A percentile compares a stretch with the other conserved stretches of the same genome.
phyloP scores from a whole-genome alignment of 139 green algal genomes.

The Pleodorina starrii region DNA sequence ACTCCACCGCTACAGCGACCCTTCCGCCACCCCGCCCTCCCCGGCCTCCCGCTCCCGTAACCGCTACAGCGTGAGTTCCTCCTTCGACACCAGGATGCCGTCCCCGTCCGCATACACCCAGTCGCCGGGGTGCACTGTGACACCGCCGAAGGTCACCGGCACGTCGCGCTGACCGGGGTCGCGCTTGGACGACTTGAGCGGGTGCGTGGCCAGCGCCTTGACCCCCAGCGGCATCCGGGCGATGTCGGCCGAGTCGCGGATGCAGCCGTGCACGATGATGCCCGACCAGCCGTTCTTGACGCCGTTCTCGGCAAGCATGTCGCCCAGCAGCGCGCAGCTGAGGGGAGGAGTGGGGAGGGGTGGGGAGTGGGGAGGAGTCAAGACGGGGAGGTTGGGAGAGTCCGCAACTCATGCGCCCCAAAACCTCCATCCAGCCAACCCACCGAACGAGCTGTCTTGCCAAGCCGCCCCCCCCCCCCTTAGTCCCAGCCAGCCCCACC shows the following conservation, averaged over 20 bases:
- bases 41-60: too few relatives aligned
- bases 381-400: too few relatives aligned
- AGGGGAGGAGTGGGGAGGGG: background rate
- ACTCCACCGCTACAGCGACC: too few relatives aligned
- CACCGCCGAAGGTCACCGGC: slow-evolving; percentile 81
- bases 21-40: too few relatives aligned
- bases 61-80: slow-evolving; percentile 73
- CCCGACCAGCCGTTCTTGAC: slow-evolving; percentile 95
- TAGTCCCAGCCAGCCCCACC: too few relatives aligned
- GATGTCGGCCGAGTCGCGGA: slow-evolving; percentile 94
- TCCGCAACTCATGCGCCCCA: too few relatives aligned
- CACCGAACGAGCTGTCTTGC: too few relatives aligned
- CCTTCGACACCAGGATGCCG: slow-evolving; percentile 82
- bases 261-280: slow-evolving; percentile 96
- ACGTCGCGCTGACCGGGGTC: slow-evolving; percentile 89
- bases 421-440: too few relatives aligned
- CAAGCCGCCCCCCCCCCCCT: too few relatives aligned
- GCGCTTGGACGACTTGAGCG: slow-evolving; percentile 92
- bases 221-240: slow-evolving; percentile 87
- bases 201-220: slow-evolving; percentile 91
- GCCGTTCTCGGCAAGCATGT: slow-evolving; percentile 93
- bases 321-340: slow-evolving; percentile 93
- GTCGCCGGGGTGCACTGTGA: slow-evolving; percentile 81
- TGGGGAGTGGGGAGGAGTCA: too few relatives aligned
- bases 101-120: slow-evolving; percentile 94